Percentiles rank a stretch among this genome's conserved stretches.
Evolutionary conservation across 345 rosid genomes (phyloP).

Genomic region (Tarenaya hassleriana): DNA sequence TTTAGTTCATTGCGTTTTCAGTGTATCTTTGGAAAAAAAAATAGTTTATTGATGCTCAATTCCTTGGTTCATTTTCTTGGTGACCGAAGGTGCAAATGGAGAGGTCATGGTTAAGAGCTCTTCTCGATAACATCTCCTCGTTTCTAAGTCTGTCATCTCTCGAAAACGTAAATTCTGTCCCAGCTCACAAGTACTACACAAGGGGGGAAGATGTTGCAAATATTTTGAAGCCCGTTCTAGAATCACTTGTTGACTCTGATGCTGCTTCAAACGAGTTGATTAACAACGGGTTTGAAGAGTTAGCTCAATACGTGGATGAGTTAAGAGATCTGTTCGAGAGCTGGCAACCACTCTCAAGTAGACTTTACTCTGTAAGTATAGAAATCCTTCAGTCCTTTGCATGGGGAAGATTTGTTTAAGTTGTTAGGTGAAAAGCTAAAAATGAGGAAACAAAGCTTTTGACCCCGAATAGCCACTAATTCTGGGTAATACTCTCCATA

Average conservation of each 20-base stretch:
- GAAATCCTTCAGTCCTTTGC: background rate
- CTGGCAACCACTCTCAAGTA: slow-evolving; percentile 68
- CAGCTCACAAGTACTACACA: slow-evolving; percentile 49
- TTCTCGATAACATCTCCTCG: slow-evolving; percentile 50
- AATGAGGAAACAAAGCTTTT: too few relatives aligned
- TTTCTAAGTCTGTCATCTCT: slow-evolving; percentile 49
- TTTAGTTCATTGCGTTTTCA: too few relatives aligned
- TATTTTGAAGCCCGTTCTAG: slow-evolving; percentile 75
- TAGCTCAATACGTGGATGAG: slow-evolving; percentile 55
- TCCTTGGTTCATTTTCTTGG: background rate
- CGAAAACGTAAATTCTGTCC: slow-evolving; percentile 46
- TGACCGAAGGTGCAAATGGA: slow-evolving; percentile 56
- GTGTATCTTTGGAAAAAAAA: too few relatives aligned
- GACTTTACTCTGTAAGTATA: slow-evolving; percentile 70
- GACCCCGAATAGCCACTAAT: background rate
- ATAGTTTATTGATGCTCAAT: too few relatives aligned
- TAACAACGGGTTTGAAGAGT: slow-evolving; percentile 53
- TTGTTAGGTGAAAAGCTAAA: too few relatives aligned
- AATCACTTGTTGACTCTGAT: slow-evolving; percentile 53
- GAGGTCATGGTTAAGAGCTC: slow-evolving; percentile 64
- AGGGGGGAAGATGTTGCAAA: slow-evolving; percentile 66
- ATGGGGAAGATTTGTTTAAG: too few relatives aligned
- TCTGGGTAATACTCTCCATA: too few relatives aligned
- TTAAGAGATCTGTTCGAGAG: slow-evolving; percentile 51
- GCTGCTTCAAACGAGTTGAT: slow-evolving; percentile 50